These are phyloP conservation scores for Fusarium avenaceum DNA, from an alignment of 2,329 filamentous ascomycete genomes.

Conservation along the genomic window DNA sequence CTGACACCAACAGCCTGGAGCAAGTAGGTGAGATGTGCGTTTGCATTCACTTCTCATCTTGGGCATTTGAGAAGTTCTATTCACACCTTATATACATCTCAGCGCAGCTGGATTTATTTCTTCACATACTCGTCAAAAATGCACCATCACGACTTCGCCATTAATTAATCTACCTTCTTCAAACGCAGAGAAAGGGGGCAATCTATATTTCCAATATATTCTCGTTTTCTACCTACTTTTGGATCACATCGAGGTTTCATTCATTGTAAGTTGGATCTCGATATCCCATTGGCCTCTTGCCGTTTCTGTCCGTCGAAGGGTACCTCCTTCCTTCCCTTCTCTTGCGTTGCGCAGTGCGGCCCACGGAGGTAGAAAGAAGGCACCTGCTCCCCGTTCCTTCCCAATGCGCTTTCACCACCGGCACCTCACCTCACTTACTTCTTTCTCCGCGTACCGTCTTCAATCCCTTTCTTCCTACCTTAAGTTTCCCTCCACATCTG, in stretches of 20 bases:
- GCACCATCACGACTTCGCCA: neutral
- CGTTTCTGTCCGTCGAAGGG: neutral
- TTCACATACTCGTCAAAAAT: neutral
- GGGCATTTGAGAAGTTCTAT: neutral
- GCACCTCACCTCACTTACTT: conserved; percentile 6
- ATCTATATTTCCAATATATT: conserved; percentile 19
- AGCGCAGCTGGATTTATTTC: neutral
- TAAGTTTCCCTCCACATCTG: conserved; percentile 11
- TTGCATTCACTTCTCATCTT: conserved; percentile 6
- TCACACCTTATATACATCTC: neutral
- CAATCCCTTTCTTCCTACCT: neutral
- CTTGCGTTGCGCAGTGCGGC: conserved; percentile 1
- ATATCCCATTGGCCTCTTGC: neutral
- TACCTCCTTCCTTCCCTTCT: conserved; percentile 2
- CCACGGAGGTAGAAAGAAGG: conserved; percentile 23
- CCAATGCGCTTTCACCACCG: conserved; percentile 3
- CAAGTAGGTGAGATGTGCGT: neutral
- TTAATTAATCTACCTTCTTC: neutral
- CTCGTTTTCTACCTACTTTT: conserved; percentile 10
- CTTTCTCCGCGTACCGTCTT: conserved; percentile 5
- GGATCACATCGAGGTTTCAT: conserved; percentile 14
- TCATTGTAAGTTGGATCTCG: conserved; percentile 2
- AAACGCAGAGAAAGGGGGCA: conserved; percentile 4
- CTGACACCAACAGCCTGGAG: neutral
- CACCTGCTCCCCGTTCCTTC: conserved; percentile 9